Evolutionary conservation across 495 filamentous ascomycete genomes (phyloP).

Genomic region (Aspergillus biplanus): DNA sequence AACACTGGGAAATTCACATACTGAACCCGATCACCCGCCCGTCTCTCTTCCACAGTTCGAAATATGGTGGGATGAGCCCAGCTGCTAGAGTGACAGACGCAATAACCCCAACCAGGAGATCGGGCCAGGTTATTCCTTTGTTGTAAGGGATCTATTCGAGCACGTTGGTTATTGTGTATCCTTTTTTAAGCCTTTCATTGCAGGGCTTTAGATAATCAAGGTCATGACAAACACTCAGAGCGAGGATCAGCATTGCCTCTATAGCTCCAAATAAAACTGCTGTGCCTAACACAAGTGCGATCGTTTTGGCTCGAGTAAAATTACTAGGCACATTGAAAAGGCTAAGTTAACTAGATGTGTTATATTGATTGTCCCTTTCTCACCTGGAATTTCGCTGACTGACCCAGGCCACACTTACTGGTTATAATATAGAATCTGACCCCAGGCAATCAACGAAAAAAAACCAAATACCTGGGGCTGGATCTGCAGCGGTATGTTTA

Average conservation of each 20-base stretch:
- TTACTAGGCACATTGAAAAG: neutral
- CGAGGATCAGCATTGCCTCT: slow-evolving; percentile 65
- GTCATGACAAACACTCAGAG: slow-evolving; percentile 53
- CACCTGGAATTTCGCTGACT: neutral
- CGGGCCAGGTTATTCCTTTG: slow-evolving; percentile 56
- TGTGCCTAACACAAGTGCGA: slow-evolving; percentile 40
- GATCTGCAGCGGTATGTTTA: slow-evolving; percentile 75
- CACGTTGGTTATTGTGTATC: too few species aligned
- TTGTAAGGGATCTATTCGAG: slow-evolving; percentile 53
- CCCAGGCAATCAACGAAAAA: slow-evolving; percentile 68
- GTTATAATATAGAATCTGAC: slow-evolving; percentile 65
- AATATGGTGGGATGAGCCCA: slow-evolving; percentile 71
- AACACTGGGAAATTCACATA: slow-evolving; percentile 32
- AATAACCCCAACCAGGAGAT: slow-evolving; percentile 62
- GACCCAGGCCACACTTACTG: slow-evolving; percentile 44
- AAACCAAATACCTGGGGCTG: slow-evolving; percentile 73
- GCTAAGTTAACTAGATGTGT: too few species aligned
- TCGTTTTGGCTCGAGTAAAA: slow-evolving; percentile 44
- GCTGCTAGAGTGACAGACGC: slow-evolving; percentile 61
- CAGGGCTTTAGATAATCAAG: neutral
- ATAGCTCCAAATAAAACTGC: slow-evolving; percentile 57
- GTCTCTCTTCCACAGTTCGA: slow-evolving; percentile 70
- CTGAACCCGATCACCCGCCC: slow-evolving; percentile 74
- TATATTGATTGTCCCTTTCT: too few species aligned
- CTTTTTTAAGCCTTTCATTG: slow-evolving; percentile 5